Conservation (phyloP, 2,329 filamentous ascomycete genomes). For the Pseudocercospora musae region DNA sequence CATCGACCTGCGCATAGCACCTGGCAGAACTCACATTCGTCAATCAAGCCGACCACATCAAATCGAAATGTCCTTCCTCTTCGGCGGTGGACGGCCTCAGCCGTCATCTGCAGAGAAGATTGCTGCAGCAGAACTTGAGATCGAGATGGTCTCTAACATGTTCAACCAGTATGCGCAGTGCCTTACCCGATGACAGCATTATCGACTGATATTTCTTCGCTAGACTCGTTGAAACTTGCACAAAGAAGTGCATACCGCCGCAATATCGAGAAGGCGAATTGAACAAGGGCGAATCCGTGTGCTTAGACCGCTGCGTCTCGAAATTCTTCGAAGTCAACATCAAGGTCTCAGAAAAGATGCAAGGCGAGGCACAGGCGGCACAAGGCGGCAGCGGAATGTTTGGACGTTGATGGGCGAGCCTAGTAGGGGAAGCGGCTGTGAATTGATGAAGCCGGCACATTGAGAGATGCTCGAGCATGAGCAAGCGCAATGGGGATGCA, state of each 20-base stretch:
- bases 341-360: constrained; percentile 96
- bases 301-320: constrained; percentile 91
- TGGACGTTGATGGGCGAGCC: constrained; percentile 14
- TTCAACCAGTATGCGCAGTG: constrained; percentile 74
- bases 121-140: constrained; percentile 90
- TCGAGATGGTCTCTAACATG: constrained; percentile 97
- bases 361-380: constrained; percentile 72
- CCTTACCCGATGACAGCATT: not conserved
- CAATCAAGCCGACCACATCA: not conserved
- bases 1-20: constrained; percentile 1
- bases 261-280: constrained; percentile 95
- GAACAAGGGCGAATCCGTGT: constrained; percentile 98
- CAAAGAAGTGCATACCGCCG: constrained; percentile 86
- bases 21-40: not conserved
- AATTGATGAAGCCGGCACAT: not conserved
- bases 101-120: constrained; percentile 96
- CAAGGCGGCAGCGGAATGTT: constrained; percentile 53
- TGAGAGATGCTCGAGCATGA: not conserved
- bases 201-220: not conserved
- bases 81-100: constrained; percentile 69
- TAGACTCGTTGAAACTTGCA: constrained; percentile 76
- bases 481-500: not conserved
- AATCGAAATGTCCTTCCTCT: constrained; percentile 64
- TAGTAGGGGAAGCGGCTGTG: not conserved
- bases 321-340: constrained; percentile 99